A percentile compares a stretch with the other conserved stretches of the same genome.
Conservation (phyloP, 805 yeast species). For the Yamadazyma philogaea region DNA sequence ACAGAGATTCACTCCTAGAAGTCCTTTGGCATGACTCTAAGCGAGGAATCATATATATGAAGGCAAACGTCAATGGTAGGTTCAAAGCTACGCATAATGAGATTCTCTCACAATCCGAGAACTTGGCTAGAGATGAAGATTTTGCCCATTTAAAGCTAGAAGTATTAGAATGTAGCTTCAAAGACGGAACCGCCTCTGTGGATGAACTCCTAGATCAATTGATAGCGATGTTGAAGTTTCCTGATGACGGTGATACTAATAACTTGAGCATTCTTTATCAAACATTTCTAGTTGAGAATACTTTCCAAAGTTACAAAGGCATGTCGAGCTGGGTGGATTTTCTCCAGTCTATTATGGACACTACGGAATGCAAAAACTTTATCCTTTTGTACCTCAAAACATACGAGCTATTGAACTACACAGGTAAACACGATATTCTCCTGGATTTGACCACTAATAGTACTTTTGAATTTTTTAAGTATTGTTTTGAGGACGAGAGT, state of each 20-base stretch:
- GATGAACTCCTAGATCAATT: constrained; percentile 29
- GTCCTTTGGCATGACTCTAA: constrained; percentile 28
- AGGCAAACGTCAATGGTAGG: constrained; percentile 23
- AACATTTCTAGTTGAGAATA: constrained; percentile 30
- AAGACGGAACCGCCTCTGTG: constrained; percentile 17
- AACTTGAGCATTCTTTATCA: constrained; percentile 26
- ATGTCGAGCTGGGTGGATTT: constrained; percentile 35
- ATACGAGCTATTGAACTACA: constrained; percentile 25
- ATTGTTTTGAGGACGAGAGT: constrained; percentile 10
- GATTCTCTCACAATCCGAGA: constrained; percentile 30
- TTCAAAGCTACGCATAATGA: constrained; percentile 26
- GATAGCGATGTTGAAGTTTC: constrained; percentile 17
- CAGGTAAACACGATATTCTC: background rate
- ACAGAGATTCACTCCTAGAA: constrained; percentile 31
- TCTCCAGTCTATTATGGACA: constrained; percentile 22
- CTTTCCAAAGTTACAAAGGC: constrained; percentile 20
- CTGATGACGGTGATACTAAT: constrained; percentile 17
- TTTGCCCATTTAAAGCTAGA: constrained; percentile 33
- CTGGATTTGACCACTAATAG: background rate
- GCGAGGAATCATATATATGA: constrained; percentile 30
- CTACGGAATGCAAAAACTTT: constrained; percentile 28
- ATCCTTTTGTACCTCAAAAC: constrained; percentile 30
- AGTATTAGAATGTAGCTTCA: constrained; percentile 29
- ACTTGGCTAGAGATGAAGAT: constrained; percentile 19
- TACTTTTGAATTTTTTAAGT: constrained; percentile 7